Evolutionary conservation across 768 basidiomycete genomes (phyloP).

Genomic region (Boletus vermiculosoides): DNA sequence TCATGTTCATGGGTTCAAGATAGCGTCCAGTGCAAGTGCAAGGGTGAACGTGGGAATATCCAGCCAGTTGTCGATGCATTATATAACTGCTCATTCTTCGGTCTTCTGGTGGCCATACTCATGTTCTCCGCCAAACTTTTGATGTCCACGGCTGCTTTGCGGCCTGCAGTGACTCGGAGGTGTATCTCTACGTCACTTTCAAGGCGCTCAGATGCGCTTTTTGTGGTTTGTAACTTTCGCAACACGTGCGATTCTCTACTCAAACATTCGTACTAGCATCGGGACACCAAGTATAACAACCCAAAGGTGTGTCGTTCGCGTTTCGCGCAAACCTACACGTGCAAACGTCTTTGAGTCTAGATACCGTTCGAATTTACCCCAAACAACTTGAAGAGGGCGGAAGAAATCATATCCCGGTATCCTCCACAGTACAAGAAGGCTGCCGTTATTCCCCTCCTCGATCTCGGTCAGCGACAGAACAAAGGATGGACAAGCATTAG

Average conservation of each 20-base stretch:
- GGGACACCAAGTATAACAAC: slow-evolving; percentile 94
- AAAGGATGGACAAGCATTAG: slow-evolving; percentile 98
- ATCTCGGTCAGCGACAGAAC: slow-evolving; percentile 96
- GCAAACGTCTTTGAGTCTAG: slow-evolving; percentile 38
- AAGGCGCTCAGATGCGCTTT: slow-evolving; percentile 78
- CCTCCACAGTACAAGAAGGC: slow-evolving; percentile 99
- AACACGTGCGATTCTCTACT: slow-evolving; percentile 10
- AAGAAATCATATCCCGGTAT: slow-evolving; percentile 91
- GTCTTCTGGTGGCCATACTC: slow-evolving; percentile 2
- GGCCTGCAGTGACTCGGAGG: slow-evolving; percentile 21
- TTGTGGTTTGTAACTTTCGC: slow-evolving; percentile 60
- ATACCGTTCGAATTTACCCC: slow-evolving; percentile 86
- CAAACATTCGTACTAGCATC: slow-evolving; percentile 59
- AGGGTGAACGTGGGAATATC: slow-evolving; percentile 14
- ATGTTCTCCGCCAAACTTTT: slow-evolving; percentile 26
- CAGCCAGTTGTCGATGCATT: background rate
- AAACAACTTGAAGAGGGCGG: slow-evolving; percentile 80
- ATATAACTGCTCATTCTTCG: background rate
- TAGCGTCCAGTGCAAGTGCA: background rate
- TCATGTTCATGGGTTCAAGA: background rate
- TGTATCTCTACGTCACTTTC: slow-evolving; percentile 39
- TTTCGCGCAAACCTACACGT: background rate
- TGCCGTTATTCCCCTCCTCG: slow-evolving; percentile 93
- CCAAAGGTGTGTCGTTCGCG: slow-evolving; percentile 55
- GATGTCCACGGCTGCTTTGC: slow-evolving; percentile 12